Conservation (phyloP, 2,329 filamentous ascomycete species). For the Diplodia seriata region DNA sequence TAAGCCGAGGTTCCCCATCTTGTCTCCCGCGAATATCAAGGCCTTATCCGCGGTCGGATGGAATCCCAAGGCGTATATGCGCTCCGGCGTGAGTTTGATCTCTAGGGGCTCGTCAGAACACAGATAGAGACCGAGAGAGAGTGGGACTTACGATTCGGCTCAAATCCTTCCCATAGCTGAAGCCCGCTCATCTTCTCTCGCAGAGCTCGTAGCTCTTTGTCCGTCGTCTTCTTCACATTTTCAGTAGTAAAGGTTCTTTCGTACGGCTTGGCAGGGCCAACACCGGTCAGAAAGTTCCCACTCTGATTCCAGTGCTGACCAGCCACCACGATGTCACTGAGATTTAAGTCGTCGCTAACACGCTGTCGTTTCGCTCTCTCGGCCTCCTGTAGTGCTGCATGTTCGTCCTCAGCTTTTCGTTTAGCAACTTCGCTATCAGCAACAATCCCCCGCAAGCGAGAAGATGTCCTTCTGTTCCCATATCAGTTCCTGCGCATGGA, state of each 20-base stretch:
- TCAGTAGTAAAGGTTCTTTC: slow-evolving; percentile 85
- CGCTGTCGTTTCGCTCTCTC: slow-evolving; percentile 68
- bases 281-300: slow-evolving; percentile 68
- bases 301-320: slow-evolving; percentile 77
- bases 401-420: slow-evolving; percentile 71
- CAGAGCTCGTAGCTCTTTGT: slow-evolving; percentile 75
- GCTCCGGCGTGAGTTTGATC: slow-evolving; percentile 88
- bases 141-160: slow-evolving; percentile 70
- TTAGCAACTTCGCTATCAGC: slow-evolving; percentile 72
- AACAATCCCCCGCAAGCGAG: slow-evolving; percentile 66
- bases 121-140: neutral
- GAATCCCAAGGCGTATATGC: slow-evolving; percentile 85
- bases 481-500: neutral
- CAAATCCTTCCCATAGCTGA: slow-evolving; percentile 81
- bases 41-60: slow-evolving; percentile 88
- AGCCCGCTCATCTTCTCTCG: slow-evolving; percentile 79
- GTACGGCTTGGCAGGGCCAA: slow-evolving; percentile 79
- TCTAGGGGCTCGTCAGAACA: slow-evolving; percentile 56
- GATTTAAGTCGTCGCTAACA: slow-evolving; percentile 70
- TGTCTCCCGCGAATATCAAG: slow-evolving; percentile 91
- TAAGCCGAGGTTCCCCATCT: slow-evolving; percentile 86
- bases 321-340: slow-evolving; percentile 79
- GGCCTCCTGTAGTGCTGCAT: slow-evolving; percentile 62
- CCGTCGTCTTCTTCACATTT: slow-evolving; percentile 78
- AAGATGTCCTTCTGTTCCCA: slow-evolving; percentile 58